These are phyloP conservation scores for Cladorrhinum samala DNA, from an alignment of 495 filamentous ascomycete genomes.

Conservation along the genomic window DNA sequence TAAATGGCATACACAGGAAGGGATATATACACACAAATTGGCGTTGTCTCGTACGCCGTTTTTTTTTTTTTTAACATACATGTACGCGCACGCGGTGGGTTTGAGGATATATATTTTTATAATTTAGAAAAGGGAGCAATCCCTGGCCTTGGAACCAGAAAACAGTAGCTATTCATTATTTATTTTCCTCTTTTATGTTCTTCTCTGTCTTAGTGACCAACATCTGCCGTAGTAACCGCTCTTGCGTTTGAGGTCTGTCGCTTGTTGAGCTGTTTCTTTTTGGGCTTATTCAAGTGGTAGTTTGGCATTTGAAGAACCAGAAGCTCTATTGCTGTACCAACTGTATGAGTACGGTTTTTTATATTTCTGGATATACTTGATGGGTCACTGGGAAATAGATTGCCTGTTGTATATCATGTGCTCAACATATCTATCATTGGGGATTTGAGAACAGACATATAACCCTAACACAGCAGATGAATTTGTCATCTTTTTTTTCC, in stretches of 20 bases:
- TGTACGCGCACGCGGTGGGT: background rate
- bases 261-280: background rate
- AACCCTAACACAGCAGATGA: slow-evolving; percentile 5
- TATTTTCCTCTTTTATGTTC: background rate
- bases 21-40: background rate
- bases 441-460: background rate
- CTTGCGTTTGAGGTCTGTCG: background rate
- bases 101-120: background rate
- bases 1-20: background rate
- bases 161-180: background rate
- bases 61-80: background rate
- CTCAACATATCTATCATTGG: background rate
- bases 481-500: too few relatives aligned
- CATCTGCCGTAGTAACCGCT: too few relatives aligned
- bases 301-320: too few relatives aligned
- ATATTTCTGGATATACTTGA: too few relatives aligned
- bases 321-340: too few relatives aligned
- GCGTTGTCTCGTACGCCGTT: background rate
- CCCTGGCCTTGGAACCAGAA: slow-evolving; percentile 9
- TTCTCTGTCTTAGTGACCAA: background rate
- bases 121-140: slow-evolving; percentile 25
- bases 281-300: too few relatives aligned
- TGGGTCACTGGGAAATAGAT: background rate
- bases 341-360: too few relatives aligned
- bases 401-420: background rate